Evolutionary conservation across 768 basidiomycete genomes (phyloP).

Genomic region (Leccinum subgranulosum): DNA sequence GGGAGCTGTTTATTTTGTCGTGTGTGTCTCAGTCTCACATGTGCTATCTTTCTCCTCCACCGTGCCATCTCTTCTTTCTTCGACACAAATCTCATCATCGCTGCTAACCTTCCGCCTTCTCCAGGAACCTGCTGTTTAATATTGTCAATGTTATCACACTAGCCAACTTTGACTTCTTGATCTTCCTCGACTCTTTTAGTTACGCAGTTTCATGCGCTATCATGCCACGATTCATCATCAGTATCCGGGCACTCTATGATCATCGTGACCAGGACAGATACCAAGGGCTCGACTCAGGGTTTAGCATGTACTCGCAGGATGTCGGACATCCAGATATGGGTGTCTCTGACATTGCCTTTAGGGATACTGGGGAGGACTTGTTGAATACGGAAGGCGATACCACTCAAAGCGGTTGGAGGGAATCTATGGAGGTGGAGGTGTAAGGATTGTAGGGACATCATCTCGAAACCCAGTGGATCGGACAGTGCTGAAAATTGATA

Average conservation of each 20-base stretch:
- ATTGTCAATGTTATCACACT: not conserved
- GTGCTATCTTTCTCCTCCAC: not conserved
- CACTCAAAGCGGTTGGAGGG: not conserved
- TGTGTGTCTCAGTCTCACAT: not conserved
- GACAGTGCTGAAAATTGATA: not conserved
- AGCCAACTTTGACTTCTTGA: not conserved
- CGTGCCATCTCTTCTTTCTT: not conserved
- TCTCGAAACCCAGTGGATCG: not conserved
- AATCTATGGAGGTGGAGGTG: not conserved
- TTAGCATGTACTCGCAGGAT: not conserved
- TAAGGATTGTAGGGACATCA: not conserved
- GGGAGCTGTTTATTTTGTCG: not conserved
- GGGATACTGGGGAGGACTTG: not conserved
- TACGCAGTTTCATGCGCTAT: not conserved
- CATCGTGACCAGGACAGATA: not conserved
- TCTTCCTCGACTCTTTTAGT: not conserved
- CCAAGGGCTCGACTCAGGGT: not conserved
- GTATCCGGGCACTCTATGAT: not conserved
- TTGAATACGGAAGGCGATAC: not conserved
- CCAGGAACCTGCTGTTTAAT: not conserved
- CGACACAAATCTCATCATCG: too few relatives aligned
- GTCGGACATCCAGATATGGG: not conserved
- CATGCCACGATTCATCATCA: not conserved
- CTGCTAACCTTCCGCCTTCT: not conserved
- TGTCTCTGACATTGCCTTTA: not conserved